Base-by-base conservation (phyloP, 768 basidiomycete species). In the Suillus subaureus region DNA sequence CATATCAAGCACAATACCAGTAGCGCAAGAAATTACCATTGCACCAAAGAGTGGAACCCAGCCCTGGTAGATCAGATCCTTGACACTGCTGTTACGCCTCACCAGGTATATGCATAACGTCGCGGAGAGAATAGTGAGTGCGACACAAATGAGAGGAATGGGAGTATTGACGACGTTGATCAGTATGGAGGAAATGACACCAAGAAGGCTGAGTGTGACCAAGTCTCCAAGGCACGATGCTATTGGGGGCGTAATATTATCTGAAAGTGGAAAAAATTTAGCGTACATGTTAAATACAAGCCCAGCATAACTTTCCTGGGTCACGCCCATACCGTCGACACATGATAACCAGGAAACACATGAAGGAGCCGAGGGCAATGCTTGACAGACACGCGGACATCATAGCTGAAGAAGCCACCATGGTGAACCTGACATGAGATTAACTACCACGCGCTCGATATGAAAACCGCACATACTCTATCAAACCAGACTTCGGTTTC, bases 181-280 rank as follows among this genome's bases (percentile, higher is more conserved):
- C 65, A 97, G 84, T n/a, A 87, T 66, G 3, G 90, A 84, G 7
- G 93, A 89, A n/a, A 90, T 81, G 21, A 80, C 64, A n/a, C 91
- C 93, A 33, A 99, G 80, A 63, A 98, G 87, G 65, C 88, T 83
- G 57, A 99, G 87, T 0, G 97, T 97, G 60, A 99, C 83, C 40
- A 99, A 83, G 72, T 99, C 97, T 6, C 97, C 97, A 2, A 99
- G 83, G 70, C 93, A 94, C 3, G 94, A 87, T 0, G 97, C 97
- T 11, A 99, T 83, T 0, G 97, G 96, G 0, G 97, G 94, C 2
- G 96, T 92, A 69, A 99, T 96, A 75, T 99, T 99, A 74, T 97
- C 96, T 94, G 72, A 39, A 13, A 7, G 12, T 26, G 45, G 5
- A 54, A 2, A 31, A 16, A 4, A 11, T 61, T 71, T 21, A 64